These are phyloP conservation scores for Gaeumannomyces tritici DNA, from an alignment of 2,329 filamentous ascomycete genomes.

Conservation along the genomic window DNA sequence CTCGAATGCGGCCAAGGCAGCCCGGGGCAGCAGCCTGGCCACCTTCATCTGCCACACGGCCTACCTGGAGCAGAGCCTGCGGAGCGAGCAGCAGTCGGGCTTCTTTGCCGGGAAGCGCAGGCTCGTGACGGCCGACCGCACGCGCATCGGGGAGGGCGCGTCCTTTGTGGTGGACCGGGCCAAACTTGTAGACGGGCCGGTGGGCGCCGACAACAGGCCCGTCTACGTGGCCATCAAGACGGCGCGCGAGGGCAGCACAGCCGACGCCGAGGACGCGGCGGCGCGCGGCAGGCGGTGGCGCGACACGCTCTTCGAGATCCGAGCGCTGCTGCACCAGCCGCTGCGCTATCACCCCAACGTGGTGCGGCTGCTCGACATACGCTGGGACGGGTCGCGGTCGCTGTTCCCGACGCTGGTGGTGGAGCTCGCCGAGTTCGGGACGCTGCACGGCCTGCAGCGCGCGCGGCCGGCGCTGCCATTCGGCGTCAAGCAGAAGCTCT, in stretches of 20 bases:
- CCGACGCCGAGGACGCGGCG: background rate
- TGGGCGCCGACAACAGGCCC: background rate
- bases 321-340: conserved; percentile 9
- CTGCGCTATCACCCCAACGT: conserved; percentile 11
- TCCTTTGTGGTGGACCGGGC: conserved; percentile 9
- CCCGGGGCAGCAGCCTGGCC: conserved; percentile 5
- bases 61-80: conserved; percentile 7
- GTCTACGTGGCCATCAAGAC: conserved; percentile 9
- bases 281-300: conserved; percentile 2
- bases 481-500: conserved; percentile 10
- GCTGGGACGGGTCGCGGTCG: conserved; percentile 7
- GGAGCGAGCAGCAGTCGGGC: conserved; percentile 4
- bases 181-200: background rate
- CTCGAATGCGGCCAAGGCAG: background rate
- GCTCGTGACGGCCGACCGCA: conserved; percentile 2
- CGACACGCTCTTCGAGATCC: conserved; percentile 9
- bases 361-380: conserved; percentile 7
- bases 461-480: conserved; percentile 5
- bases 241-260: conserved; percentile 1
- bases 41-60: conserved; percentile 8
- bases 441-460: conserved; percentile 7
- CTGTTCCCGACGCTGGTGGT: conserved; percentile 7
- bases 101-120: conserved; percentile 4
- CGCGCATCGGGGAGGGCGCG: conserved; percentile 6
- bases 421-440: conserved; percentile 8